phyloP scores from a whole-genome alignment of 805 yeast genomes.

The Kodamaea lidongshanica region DNA sequence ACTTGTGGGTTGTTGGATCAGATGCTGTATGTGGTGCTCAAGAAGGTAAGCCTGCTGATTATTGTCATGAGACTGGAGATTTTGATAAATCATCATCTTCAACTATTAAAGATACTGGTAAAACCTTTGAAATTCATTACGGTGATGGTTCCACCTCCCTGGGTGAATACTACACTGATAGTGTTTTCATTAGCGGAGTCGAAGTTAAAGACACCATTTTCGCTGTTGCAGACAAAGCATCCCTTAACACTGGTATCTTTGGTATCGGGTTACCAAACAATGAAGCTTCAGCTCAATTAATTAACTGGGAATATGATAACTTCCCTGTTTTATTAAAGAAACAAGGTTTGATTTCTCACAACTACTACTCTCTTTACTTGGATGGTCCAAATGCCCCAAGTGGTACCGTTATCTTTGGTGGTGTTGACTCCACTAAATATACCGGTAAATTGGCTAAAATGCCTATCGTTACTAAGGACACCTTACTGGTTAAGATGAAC shows the following conservation, averaged over 20 bases:
- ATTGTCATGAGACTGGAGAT: slow-evolving; percentile 6
- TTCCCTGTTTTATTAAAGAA: slow-evolving; percentile 56
- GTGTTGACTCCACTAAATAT: slow-evolving; percentile 59
- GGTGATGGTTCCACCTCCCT: slow-evolving; percentile 6
- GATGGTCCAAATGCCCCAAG: slow-evolving; percentile 27
- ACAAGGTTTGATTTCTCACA: slow-evolving; percentile 50
- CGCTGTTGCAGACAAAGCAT: slow-evolving; percentile 7
- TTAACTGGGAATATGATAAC: slow-evolving; percentile 48
- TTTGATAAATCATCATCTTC: slow-evolving; percentile 9
- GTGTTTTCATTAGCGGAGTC: slow-evolving; percentile 6
- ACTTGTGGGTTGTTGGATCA: slow-evolving; percentile 7
- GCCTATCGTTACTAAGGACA: slow-evolving; percentile 11
- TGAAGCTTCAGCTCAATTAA: slow-evolving; percentile 3
- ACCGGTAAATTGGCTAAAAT: slow-evolving; percentile 36
- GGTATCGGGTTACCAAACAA: slow-evolving; percentile 8
- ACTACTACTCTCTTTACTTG: slow-evolving; percentile 60
- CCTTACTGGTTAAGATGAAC: slow-evolving; percentile 4
- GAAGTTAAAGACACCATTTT: slow-evolving; percentile 8
- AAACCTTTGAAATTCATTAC: slow-evolving; percentile 3
- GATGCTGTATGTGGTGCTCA: slow-evolving; percentile 1
- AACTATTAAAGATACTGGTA: slow-evolving; percentile 4
- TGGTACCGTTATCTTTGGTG: slow-evolving; percentile 66
- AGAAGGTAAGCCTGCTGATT: not conserved
- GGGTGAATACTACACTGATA: slow-evolving; percentile 8
- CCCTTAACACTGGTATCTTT: slow-evolving; percentile 10